Evolutionary conservation across 2,329 filamentous ascomycete genomes (phyloP), one percentile per base, ranked within the genome.

Genomic region (Rasamsonia emersonii): DNA sequence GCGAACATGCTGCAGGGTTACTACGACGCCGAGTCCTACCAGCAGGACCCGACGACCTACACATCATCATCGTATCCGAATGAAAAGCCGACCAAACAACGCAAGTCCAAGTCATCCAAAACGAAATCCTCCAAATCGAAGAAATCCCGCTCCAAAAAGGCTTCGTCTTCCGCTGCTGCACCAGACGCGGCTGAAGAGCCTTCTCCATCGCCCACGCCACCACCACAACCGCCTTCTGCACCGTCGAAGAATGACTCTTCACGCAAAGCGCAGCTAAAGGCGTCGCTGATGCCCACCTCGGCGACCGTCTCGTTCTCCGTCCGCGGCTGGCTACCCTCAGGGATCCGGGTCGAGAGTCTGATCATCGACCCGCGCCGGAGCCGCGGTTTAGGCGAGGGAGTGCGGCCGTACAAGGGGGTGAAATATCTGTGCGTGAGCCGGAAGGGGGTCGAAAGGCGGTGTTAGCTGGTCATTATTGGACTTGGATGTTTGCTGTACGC

Each of bases 361-460:
- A 64, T 65, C n/a, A 59, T 80, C 9, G 75, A 79, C 53, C 67
- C 75, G n/a, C 79, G 83, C 55, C 86, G 80, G 62, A 93, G 85
- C 58, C 75, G 80, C 36, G 91, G 91, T 0, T 50, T 98, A 27
- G 86, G 86, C 0, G 86, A 93, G 44, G 77, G 82, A 2, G 77
- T 96, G 23, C 93, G 86, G 61, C 91, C 91, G 15, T 96, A 94
- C 61, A 98, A 96, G 63, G 91, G 91, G 1, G 91, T 98, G 44
- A 98, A 98, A 62, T 98, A 98, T 59, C 57, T 98, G 47, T 95
- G 88, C 45, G 72, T 78, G 9, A 77, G 73, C 51, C 60, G 63
- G 36, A 64, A 64, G 42, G 76, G 76, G 1, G 53, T 70, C n/a
- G 66, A 70, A 41, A 50, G 56, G 24, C 53, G 63, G 35, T 58